phyloP scores from a whole-genome alignment of 352 stramenopile genomes.

The Paralagenidium karlingii region DNA sequence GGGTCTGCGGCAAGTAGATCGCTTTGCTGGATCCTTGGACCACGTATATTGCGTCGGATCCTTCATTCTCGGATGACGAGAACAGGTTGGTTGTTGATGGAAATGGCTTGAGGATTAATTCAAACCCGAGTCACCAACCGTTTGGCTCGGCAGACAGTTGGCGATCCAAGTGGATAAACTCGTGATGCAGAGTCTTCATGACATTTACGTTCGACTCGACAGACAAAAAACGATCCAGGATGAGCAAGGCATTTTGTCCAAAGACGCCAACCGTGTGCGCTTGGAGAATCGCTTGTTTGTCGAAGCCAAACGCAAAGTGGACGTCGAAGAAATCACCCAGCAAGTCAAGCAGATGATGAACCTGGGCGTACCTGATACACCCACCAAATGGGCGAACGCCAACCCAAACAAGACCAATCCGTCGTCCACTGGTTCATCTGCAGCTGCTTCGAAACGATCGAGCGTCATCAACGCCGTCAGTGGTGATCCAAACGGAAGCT shows the following conservation, averaged over 20 bases:
- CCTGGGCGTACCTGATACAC: background rate
- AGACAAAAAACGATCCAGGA: slow-evolving; percentile 27
- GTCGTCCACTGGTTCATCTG: background rate
- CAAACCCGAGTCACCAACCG: background rate
- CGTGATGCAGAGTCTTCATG: slow-evolving; percentile 23
- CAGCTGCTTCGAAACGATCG: no score
- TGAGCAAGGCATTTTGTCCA: slow-evolving; percentile 23
- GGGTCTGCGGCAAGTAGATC: no score
- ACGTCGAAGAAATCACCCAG: slow-evolving; percentile 21
- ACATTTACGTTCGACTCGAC: slow-evolving; percentile 24
- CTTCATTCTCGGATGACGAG: background rate
- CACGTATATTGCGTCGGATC: background rate
- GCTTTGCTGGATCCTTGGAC: background rate
- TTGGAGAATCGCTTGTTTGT: slow-evolving; percentile 44
- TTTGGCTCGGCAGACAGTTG: slow-evolving; percentile 17
- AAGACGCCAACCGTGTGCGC: slow-evolving; percentile 20
- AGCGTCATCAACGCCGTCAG: no score
- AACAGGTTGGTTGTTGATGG: background rate
- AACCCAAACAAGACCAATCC: background rate
- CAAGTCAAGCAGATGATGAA: slow-evolving; percentile 15
- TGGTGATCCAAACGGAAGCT: no score
- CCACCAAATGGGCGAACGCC: background rate
- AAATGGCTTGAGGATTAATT: background rate
- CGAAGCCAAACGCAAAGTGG: slow-evolving; percentile 44
- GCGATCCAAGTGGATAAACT: slow-evolving; percentile 18